phyloP scores from a whole-genome alignment of 1,284 basidiomycete species.

The Mycena citricolor region DNA sequence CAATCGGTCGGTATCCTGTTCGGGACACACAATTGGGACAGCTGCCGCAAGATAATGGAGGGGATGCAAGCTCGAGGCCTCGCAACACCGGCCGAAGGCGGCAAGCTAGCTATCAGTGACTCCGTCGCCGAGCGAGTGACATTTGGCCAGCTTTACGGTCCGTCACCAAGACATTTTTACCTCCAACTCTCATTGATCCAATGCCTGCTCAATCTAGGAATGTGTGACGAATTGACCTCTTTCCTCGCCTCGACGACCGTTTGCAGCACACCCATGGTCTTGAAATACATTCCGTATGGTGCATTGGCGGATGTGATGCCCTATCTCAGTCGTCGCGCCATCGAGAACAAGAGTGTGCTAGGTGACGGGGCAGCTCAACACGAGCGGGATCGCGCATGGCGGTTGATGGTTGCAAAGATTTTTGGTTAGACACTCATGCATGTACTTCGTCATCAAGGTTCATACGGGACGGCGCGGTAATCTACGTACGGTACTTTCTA shows the following conservation, averaged over 20 bases:
- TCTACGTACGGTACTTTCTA: no score
- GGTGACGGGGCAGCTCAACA: slow-evolving; percentile 54
- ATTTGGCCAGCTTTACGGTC: slow-evolving; percentile 85
- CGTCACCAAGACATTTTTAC: slow-evolving; percentile 22
- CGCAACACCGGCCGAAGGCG: slow-evolving; percentile 35
- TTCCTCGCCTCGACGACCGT: slow-evolving; percentile 60
- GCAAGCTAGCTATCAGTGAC: slow-evolving; percentile 42
- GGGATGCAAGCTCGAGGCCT: slow-evolving; percentile 61
- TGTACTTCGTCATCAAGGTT: no score
- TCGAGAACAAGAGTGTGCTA: slow-evolving; percentile 66
- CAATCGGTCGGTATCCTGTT: slow-evolving; percentile 73
- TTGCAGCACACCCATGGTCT: slow-evolving; percentile 64
- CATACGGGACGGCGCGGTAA: no score
- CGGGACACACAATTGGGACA: slow-evolving; percentile 83
- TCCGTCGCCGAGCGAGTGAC: slow-evolving; percentile 68
- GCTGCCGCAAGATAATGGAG: slow-evolving; percentile 60
- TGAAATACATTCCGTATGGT: slow-evolving; percentile 85
- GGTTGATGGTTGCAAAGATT: slow-evolving; percentile 49
- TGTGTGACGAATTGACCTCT: slow-evolving; percentile 81
- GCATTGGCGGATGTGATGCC: slow-evolving; percentile 76
- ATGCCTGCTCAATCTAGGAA: slow-evolving; percentile 51
- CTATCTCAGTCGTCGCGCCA: slow-evolving; percentile 71
- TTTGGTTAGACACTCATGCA: slow-evolving; percentile 39
- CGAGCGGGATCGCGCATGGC: slow-evolving; percentile 55
- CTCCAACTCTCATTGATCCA: slow-evolving; percentile 1